phyloP scores from a whole-genome alignment of 164 flowering plant species.

The Chimonanthus salicifolius region DNA sequence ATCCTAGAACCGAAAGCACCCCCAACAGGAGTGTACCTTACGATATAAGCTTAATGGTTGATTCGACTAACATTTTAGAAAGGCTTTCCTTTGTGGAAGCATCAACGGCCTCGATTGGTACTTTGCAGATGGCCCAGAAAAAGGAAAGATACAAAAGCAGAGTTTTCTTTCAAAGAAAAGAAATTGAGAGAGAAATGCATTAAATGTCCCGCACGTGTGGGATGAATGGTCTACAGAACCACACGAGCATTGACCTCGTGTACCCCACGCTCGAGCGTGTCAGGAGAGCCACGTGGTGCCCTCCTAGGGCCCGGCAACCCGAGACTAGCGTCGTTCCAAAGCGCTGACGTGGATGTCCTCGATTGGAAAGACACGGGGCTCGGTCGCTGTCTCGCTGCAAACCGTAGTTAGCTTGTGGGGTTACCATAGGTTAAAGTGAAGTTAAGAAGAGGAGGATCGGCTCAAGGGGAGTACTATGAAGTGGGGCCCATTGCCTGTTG shows the following conservation, averaged over 20 bases:
- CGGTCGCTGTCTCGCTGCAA: background rate
- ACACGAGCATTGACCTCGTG: background rate
- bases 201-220: background rate
- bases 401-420: background rate
- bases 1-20: too few species aligned
- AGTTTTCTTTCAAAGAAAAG: too few species aligned
- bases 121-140: too few species aligned
- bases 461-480: slow-evolving; percentile 1
- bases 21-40: too few species aligned
- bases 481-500: slow-evolving; percentile 13
- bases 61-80: too few species aligned
- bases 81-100: too few species aligned
- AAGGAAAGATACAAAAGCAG: too few species aligned
- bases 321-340: background rate
- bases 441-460: background rate
- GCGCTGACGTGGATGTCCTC: background rate
- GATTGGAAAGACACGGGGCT: background rate
- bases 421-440: slow-evolving; percentile 1
- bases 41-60: too few species aligned
- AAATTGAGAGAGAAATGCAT: background rate
- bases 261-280: background rate
- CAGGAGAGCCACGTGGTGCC: background rate
- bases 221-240: background rate
- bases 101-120: too few species aligned
- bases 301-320: background rate